Conservation (phyloP, 2,329 filamentous ascomycete species). For the Penicillium sp. region DNA sequence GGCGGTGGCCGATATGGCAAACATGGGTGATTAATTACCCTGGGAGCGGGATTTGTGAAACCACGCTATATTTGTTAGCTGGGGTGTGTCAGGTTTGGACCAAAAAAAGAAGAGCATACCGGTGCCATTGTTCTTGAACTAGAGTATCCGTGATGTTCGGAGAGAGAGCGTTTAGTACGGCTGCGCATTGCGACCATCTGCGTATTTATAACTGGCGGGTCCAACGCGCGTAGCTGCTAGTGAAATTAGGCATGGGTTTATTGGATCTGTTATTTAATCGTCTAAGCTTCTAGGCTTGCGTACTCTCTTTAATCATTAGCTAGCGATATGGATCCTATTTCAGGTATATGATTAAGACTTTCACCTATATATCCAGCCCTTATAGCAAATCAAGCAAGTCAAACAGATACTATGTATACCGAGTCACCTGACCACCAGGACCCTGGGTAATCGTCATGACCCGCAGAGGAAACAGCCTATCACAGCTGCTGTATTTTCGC, state of each 20-base stretch:
- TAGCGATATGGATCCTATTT: not conserved
- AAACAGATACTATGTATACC: not conserved
- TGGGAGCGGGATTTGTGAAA: constrained; percentile 49
- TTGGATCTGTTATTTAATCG: not conserved
- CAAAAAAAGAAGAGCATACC: constrained; percentile 25
- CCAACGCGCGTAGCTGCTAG: not conserved
- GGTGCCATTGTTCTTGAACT: constrained; percentile 31
- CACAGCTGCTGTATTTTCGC: constrained; percentile 15
- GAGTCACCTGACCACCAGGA: not conserved
- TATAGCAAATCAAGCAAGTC: not conserved
- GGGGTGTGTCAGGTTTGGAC: not conserved
- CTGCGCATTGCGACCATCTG: not conserved
- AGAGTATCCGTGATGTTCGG: not conserved
- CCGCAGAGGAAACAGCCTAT: constrained; percentile 12
- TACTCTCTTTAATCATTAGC: not conserved
- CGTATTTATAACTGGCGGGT: not conserved
- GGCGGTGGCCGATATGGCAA: not conserved
- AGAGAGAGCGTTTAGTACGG: not conserved
- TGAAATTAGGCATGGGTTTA: not conserved
- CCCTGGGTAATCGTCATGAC: not conserved
- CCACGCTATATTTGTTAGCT: constrained; percentile 39
- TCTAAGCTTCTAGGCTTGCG: not conserved
- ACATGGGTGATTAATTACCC: constrained; percentile 31
- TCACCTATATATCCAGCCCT: not conserved
- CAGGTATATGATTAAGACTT: not conserved